Conservation (phyloP, 2,329 filamentous ascomycete genomes). For the Aspergillus thermomutatus region DNA sequence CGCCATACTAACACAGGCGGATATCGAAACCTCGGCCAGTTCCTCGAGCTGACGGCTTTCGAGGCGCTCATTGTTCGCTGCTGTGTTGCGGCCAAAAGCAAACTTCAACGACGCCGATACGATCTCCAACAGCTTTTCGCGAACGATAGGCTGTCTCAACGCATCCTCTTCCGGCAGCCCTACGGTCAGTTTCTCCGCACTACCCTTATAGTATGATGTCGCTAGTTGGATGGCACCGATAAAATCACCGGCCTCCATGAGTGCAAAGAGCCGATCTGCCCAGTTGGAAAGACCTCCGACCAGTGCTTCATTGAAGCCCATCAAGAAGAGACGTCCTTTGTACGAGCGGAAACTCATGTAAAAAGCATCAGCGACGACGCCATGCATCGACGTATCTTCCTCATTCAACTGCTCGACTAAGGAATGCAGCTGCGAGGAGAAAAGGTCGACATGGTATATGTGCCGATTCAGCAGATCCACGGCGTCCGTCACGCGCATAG, state of each 20-base stretch:
- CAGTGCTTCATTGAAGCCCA: constrained; percentile 90
- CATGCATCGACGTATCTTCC: constrained; percentile 84
- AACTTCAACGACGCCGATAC: constrained; percentile 89
- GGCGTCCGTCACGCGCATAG: constrained; percentile 86
- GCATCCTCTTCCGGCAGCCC: constrained; percentile 81
- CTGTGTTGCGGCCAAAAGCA: constrained; percentile 66
- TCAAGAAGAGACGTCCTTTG: constrained; percentile 85
- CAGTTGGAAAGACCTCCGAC: constrained; percentile 93
- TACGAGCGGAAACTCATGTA: constrained; percentile 97
- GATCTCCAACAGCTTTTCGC: constrained; percentile 87
- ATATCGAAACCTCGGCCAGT: constrained; percentile 78
- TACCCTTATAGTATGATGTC: constrained; percentile 85
- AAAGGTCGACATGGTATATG: constrained; percentile 87
- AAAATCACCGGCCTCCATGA: constrained; percentile 97
- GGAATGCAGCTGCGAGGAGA: constrained; percentile 78
- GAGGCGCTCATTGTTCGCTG: constrained; percentile 48
- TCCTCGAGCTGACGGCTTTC: constrained; percentile 66
- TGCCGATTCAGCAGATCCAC: constrained; percentile 90
- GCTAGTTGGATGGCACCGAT: constrained; percentile 87
- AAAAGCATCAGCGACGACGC: constrained; percentile 93
- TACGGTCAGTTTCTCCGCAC: constrained; percentile 90
- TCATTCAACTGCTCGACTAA: constrained; percentile 88
- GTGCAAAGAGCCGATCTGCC: constrained; percentile 86
- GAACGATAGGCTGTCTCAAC: constrained; percentile 75
- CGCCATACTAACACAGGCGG: constrained; percentile 72